Conservation (phyloP, 129 eudicot species). For the Deinandra increscens region DNA sequence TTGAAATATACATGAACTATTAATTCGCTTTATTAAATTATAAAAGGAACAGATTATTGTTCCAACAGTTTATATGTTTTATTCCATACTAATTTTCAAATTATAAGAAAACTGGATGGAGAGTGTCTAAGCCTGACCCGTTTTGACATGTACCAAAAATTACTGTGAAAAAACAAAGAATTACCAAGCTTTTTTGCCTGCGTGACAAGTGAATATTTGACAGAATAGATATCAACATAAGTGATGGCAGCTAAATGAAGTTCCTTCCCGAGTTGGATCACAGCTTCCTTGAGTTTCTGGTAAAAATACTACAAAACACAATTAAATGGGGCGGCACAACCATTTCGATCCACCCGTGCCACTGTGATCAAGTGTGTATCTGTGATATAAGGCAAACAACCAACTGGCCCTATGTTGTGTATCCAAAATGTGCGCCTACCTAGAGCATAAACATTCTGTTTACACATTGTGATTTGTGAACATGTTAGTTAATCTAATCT, state of each 20-base stretch:
- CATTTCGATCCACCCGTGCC: slow-evolving; percentile 54
- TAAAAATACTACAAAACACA: slow-evolving; percentile 59
- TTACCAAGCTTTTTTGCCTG: slow-evolving; percentile 62
- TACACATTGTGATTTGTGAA: background rate
- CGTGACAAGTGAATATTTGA: slow-evolving; percentile 58
- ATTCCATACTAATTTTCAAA: too few relatives aligned
- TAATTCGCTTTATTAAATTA: too few relatives aligned
- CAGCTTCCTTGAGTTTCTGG: slow-evolving; percentile 46
- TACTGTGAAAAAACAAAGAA: background rate
- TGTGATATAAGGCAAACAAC: slow-evolving; percentile 72
- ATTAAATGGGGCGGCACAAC: slow-evolving; percentile 66
- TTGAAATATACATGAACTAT: too few relatives aligned
- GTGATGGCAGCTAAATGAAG: slow-evolving; percentile 69
- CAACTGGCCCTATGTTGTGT: slow-evolving; percentile 85
- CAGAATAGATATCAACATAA: slow-evolving; percentile 69
- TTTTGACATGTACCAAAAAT: too few relatives aligned
- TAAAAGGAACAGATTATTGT: background rate
- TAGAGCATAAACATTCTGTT: slow-evolving; percentile 50
- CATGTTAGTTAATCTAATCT: background rate
- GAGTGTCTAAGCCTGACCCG: too few relatives aligned
- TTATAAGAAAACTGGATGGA: too few relatives aligned
- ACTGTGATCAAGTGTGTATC: slow-evolving; percentile 44
- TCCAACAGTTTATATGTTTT: too few relatives aligned
- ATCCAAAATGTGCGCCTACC: slow-evolving; percentile 84
- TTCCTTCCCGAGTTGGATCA: slow-evolving; percentile 48